Percentiles rank a stretch among this genome's conserved stretches.
Conservation (phyloP, 768 basidiomycete genomes). For the Lactarius deliciosus region DNA sequence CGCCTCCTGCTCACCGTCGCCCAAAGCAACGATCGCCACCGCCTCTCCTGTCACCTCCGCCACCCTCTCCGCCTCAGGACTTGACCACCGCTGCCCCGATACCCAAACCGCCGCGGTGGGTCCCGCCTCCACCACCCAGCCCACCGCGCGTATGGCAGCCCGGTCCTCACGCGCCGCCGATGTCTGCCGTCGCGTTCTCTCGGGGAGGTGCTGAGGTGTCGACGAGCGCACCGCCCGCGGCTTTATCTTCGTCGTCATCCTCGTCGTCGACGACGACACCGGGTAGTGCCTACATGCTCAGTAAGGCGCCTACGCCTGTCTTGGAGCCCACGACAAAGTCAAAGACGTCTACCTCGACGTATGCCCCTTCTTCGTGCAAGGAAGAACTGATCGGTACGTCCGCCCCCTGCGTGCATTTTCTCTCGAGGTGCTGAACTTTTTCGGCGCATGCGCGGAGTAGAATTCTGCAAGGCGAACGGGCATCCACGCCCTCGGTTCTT, state of each 20-base stretch:
- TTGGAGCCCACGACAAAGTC: neutral
- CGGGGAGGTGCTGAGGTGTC: neutral
- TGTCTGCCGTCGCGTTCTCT: neutral
- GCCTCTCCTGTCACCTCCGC: neutral
- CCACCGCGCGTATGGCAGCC: slow-evolving; percentile 23
- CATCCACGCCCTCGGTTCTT: slow-evolving; percentile 12
- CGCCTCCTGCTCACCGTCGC: neutral
- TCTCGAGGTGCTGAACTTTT: neutral
- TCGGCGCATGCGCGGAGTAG: neutral
- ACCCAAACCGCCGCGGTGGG: neutral
- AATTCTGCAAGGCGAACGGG: slow-evolving; percentile 13
- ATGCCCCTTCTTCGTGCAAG: neutral
- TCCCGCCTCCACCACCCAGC: neutral
- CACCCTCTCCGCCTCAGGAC: neutral
- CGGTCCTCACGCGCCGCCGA: slow-evolving; percentile 14
- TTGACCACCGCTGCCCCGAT: neutral
- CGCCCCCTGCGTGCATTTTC: neutral
- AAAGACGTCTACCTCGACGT: neutral
- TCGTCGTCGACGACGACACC: neutral
- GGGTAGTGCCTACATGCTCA: neutral
- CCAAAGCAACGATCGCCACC: neutral
- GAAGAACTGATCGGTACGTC: slow-evolving; percentile 18
- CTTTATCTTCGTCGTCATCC: neutral
- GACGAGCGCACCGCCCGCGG: neutral
- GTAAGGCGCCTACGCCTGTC: neutral